These are phyloP conservation scores for Phallus indusiatus DNA, from an alignment of 768 basidiomycete species.

Conservation along the genomic window DNA sequence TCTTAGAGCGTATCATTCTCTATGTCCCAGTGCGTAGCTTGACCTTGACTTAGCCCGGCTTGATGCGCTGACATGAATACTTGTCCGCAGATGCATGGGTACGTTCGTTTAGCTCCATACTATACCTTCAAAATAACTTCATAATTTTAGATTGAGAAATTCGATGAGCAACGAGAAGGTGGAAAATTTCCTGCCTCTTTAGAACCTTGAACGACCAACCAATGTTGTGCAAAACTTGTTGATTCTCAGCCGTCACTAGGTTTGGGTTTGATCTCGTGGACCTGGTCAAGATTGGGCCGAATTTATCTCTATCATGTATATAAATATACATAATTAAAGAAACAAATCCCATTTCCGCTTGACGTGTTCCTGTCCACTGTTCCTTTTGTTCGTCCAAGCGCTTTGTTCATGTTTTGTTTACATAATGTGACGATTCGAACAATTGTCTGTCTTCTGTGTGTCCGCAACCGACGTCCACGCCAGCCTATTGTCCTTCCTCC, in stretches of 20 bases:
- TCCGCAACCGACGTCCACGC: too few relatives aligned
- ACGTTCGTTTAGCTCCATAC: conserved; percentile 14
- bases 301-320: too few relatives aligned
- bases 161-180: conserved; percentile 90
- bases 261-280: not conserved
- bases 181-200: conserved; percentile 90
- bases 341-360: too few relatives aligned
- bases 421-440: too few relatives aligned
- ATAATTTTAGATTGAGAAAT: conserved; percentile 59
- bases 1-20: conserved; percentile 88
- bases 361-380: too few relatives aligned
- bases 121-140: conserved; percentile 1
- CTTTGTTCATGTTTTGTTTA: too few relatives aligned
- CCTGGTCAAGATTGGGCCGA: too few relatives aligned
- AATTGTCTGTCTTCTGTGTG: too few relatives aligned
- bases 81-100: conserved; percentile 80
- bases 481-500: too few relatives aligned
- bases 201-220: conserved; percentile 39
- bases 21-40: conserved; percentile 84
- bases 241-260: not conserved
- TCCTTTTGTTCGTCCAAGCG: too few relatives aligned
- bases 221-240: too few relatives aligned
- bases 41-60: conserved; percentile 1
- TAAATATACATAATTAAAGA: too few relatives aligned
- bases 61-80: conserved; percentile 7